Evolutionary conservation across 176 grass and related monocot species (phyloP).

Genomic region (Miscanthus lutarioriparius): DNA sequence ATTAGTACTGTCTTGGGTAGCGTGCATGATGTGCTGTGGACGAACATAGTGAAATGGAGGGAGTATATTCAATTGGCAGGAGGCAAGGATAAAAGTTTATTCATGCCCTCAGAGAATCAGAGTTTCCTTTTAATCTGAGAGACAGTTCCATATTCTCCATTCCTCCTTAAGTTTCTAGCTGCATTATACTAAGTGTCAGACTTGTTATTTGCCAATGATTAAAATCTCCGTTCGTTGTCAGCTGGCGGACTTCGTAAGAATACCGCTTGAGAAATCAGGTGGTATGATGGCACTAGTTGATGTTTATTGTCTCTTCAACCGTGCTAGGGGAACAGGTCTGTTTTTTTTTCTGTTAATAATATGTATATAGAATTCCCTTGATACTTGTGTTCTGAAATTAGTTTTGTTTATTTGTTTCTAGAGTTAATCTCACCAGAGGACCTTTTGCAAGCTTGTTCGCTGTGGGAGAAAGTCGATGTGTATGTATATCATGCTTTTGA

Average conservation of each 20-base stretch:
- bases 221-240: constrained; percentile 37
- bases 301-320: constrained; percentile 95
- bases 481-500: constrained; percentile 58
- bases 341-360: constrained; percentile 31
- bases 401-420: constrained; percentile 46
- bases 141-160: neutral
- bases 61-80: constrained; percentile 3
- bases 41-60: neutral
- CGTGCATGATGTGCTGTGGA: neutral
- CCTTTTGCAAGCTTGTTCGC: constrained; percentile 89
- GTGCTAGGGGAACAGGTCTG: constrained; percentile 90
- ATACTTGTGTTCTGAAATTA: constrained; percentile 26
- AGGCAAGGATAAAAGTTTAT: neutral
- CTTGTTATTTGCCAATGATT: constrained; percentile 13
- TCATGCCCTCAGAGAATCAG: neutral
- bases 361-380: constrained; percentile 2
- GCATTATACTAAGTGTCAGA: neutral
- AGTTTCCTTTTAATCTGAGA: constrained; percentile 23
- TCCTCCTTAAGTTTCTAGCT: constrained; percentile 10
- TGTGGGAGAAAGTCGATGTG: constrained; percentile 99
- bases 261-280: constrained; percentile 87
- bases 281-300: constrained; percentile 95
- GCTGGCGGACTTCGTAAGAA: constrained; percentile 89
- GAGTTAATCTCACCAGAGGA: constrained; percentile 98
- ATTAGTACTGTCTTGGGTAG: neutral